Percentiles rank a stretch among this genome's conserved stretches.
phyloP scores from a whole-genome alignment of 2,329 filamentous ascomycete genomes.

The Allantophomopsis cytisporea region DNA sequence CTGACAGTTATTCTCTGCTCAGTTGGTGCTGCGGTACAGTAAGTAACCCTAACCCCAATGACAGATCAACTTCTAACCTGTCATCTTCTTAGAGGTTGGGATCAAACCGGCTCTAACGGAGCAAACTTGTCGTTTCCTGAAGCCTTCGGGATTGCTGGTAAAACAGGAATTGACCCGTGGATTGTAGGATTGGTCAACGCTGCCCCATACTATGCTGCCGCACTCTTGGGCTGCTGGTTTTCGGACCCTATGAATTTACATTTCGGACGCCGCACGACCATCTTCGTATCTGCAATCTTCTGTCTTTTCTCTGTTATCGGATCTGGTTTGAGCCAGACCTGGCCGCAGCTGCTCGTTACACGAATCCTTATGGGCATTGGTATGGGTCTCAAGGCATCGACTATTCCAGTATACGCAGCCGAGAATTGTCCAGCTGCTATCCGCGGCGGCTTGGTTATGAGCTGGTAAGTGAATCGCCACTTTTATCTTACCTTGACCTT shows the following conservation, averaged over 20 bases:
- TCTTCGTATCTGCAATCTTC: too few species aligned
- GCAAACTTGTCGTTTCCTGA: conserved; percentile 24
- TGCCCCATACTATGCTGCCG: conserved; percentile 34
- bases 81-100: conserved; percentile 25
- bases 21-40: conserved; percentile 50
- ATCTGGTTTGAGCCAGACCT: too few species aligned
- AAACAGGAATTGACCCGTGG: conserved; percentile 20
- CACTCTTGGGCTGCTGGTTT: conserved; percentile 16
- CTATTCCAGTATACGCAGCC: conserved; percentile 62
- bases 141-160: conserved; percentile 19
- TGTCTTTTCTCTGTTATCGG: too few species aligned
- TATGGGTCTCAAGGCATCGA: conserved; percentile 57
- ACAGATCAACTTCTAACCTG: too few species aligned
- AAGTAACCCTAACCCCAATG: too few species aligned
- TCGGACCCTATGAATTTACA: neutral
- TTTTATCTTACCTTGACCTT: too few species aligned
- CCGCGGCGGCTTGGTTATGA: conserved; percentile 61
- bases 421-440: conserved; percentile 59
- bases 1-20: conserved; percentile 55
- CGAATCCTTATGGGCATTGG: conserved; percentile 21
- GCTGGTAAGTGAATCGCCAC: conserved; percentile 11
- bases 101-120: conserved; percentile 26
- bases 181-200: conserved; percentile 45
- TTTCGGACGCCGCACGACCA: too few species aligned
- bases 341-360: too few species aligned